Evolutionary conservation across 2,329 filamentous ascomycete genomes (phyloP), one percentile per base, ranked within the genome.

Genomic region (Ophiostoma ulmi): DNA sequence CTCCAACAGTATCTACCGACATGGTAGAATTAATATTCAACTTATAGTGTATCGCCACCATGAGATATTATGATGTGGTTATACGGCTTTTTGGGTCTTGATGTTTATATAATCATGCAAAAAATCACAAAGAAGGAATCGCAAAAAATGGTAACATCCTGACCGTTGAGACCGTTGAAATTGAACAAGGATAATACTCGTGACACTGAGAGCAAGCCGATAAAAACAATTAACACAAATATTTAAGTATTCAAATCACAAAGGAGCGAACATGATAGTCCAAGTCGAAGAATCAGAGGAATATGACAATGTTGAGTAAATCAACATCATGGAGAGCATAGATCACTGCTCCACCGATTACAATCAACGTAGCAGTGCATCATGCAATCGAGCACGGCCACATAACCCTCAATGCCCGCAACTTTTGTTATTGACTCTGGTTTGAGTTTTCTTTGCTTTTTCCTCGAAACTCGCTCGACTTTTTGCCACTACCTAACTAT

Each of bases 371-470:
- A 58, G 52, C 22, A 58, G 52, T 58, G 52, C 52, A 58, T 58
- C 52, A 58, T 58, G 52, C 52, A 58, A 58, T 58, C 52, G 52
- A 58, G n/a, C 52, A 58, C 52, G 52, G n/a, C 22, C 52, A 58
- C 52, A 58, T 58, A 26, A 13, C 52, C 52, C 52, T 58, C 52
- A 58, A 26, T 58, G n/a, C 52, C 48, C 48, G 26, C 48, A 4
- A 58, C 52, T 58, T 26, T 58, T 26, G 11, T 13, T 26, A 4
- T 31, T 44, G 5, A 17, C 17, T 20, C 5, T 20, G 17, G 17
- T 5, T n/a, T 20, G 17, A n/a, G 17, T n/a, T 48, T 48, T 48
- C 44, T 48, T 48, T 48, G 44, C 17, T 48, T 48, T 48, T 48
- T 48, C 44, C 44, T 48, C 17, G 5, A 6, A 6, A 8, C 6